A percentile compares a stretch with the other conserved stretches of the same genome.
phyloP scores from a whole-genome alignment of 306 rosid genomes.

The Acacia crassicarpa region DNA sequence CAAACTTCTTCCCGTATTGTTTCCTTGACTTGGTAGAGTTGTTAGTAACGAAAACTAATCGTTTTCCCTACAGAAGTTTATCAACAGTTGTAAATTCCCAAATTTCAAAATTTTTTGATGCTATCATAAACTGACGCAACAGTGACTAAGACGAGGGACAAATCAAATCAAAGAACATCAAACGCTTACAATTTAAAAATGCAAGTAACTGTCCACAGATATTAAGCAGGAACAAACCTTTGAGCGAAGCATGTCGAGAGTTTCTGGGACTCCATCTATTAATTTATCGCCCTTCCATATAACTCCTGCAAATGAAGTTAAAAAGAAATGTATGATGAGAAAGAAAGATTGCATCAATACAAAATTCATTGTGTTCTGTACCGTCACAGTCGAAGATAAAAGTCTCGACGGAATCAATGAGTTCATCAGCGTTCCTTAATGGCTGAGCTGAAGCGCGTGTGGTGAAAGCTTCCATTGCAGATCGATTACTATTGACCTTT shows the following conservation, averaged over 20 bases:
- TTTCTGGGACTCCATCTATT: constrained; percentile 92
- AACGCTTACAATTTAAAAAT: constrained; percentile 16
- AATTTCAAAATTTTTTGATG: background rate
- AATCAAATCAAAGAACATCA: background rate
- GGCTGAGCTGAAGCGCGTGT: constrained; percentile 78
- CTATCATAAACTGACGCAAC: background rate
- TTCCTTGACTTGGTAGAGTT: constrained; percentile 99
- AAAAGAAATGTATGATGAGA: background rate
- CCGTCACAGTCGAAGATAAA: constrained; percentile 98
- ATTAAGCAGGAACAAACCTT: constrained; percentile 62
- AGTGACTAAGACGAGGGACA: background rate
- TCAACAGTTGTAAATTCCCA: constrained; percentile 6
- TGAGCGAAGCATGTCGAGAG: constrained; percentile 89
- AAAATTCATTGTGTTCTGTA: constrained; percentile 34
- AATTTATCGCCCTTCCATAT: constrained; percentile 99
- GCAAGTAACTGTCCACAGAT: constrained; percentile 22
- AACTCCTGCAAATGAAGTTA: constrained; percentile 65
- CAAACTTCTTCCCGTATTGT: constrained; percentile 98
- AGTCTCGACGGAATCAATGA: constrained; percentile 88
- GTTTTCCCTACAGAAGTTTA: constrained; percentile 65
- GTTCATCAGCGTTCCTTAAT: constrained; percentile 71
- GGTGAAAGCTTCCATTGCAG: constrained; percentile 52
- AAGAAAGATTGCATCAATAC: too few relatives aligned
- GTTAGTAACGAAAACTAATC: constrained; percentile 96
- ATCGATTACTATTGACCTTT: constrained; percentile 32